Evolutionary conservation across 331 rosid genomes (phyloP), one percentile per base, ranked within the genome.

Genomic region (Dryas integrifolia): DNA sequence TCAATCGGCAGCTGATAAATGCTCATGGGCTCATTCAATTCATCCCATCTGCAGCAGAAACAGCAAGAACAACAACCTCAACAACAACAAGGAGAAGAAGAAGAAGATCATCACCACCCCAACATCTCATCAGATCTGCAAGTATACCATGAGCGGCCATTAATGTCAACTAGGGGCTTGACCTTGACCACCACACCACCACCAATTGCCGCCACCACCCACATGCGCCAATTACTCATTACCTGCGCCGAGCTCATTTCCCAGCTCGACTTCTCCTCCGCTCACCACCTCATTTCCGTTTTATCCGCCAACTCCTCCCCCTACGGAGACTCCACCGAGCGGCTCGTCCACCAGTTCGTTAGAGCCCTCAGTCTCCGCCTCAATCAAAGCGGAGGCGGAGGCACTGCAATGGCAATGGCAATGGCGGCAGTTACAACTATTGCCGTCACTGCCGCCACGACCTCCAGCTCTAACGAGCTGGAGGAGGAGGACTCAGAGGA

Each of bases 1-100:
- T 30, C 35, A 30, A 30, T 30, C 35, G 35, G 45, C 43, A 39
- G 65, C 21, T 9, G 56, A 6, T 68, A 51, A 73, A 69, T 81
- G 83, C 75, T 71, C 65, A 84, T 84, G 85, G 88, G 80, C 30
- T 82, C 88, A 45, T 81, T 81, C 77, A 75, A 71, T 67, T 76
- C 81, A 51, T 74, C 80, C 7, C 68, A 74, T 58, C 74, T 65
- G 24, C 73, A 75, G 39, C 82, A 67, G 18, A n/a, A 67, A 3
- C 67, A 39, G 21, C 81, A 64, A 5, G 35, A 30, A 45, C 82
- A 67, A 30, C 35, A 67, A 3, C 67, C 46, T 46, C 81, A 64
- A 5, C 67, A 65, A 4, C 26, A 41, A 21, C 60, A 62, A 52
- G 73, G 57, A n/a, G 38, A 57, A 62, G 44, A 53, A 13, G 41